A percentile compares a stretch with the other conserved stretches of the same genome.
These are phyloP conservation scores for Erysimum cheiri DNA, from an alignment of 441 rosid genomes.

Conservation along the genomic window DNA sequence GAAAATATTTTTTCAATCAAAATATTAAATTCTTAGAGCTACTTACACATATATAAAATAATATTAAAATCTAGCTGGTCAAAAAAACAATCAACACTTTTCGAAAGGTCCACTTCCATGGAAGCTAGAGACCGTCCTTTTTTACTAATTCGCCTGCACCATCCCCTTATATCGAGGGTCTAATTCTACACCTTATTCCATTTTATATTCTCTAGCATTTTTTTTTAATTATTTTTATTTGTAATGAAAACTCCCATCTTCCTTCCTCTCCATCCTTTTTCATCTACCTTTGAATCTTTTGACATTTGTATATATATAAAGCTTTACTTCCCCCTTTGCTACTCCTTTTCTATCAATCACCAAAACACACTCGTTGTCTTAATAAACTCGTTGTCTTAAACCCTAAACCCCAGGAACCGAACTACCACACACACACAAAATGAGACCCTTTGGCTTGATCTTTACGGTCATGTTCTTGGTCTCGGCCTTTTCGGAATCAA, in stretches of 20 bases:
- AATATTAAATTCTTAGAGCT: neutral
- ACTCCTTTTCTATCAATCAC: slow-evolving; percentile 48
- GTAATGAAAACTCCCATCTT: slow-evolving; percentile 28
- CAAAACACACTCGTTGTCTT: slow-evolving; percentile 37
- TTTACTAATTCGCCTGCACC: slow-evolving; percentile 44
- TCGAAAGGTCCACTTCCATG: slow-evolving; percentile 44
- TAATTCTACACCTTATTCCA: slow-evolving; percentile 50
- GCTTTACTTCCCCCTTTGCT: slow-evolving; percentile 38
- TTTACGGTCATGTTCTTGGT: slow-evolving; percentile 48
- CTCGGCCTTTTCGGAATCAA: slow-evolving; percentile 45
- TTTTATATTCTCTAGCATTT: slow-evolving; percentile 35
- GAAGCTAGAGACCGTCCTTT: slow-evolving; percentile 62
- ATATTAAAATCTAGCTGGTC: slow-evolving; percentile 21
- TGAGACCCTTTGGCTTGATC: slow-evolving; percentile 47
- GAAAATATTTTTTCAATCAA: neutral
- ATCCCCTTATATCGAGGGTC: slow-evolving; percentile 48
- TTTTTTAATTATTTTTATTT: neutral
- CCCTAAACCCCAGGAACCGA: slow-evolving; percentile 25
- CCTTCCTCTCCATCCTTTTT: slow-evolving; percentile 52
- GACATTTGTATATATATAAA: slow-evolving; percentile 44
- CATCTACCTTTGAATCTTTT: slow-evolving; percentile 42
- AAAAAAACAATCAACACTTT: slow-evolving; percentile 37
- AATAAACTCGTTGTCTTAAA: no score
- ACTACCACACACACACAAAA: slow-evolving; percentile 39
- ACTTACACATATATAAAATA: neutral